phyloP scores from a whole-genome alignment of 2,329 filamentous ascomycete genomes.

The Epichloe bromicola region DNA sequence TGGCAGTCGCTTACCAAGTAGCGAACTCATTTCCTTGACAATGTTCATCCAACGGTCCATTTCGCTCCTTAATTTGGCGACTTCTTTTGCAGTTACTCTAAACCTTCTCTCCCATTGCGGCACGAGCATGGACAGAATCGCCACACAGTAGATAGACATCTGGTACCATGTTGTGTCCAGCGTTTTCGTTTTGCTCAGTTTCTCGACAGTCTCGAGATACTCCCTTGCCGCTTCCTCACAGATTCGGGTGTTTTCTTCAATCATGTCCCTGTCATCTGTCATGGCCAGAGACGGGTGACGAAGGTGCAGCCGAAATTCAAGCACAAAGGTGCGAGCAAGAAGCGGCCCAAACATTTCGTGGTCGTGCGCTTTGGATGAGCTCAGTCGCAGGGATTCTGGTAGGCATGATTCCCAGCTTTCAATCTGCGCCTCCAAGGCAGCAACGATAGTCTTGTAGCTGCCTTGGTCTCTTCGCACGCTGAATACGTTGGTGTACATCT shows the following conservation, averaged over 20 bases:
- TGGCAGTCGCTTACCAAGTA: slow-evolving; percentile 41
- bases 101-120: slow-evolving; percentile 54
- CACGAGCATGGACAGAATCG: slow-evolving; percentile 60
- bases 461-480: slow-evolving; percentile 48
- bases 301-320: slow-evolving; percentile 47
- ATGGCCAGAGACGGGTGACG: slow-evolving; percentile 49
- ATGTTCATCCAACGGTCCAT: slow-evolving; percentile 60
- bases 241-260: slow-evolving; percentile 49
- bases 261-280: slow-evolving; percentile 38
- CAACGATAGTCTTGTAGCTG: slow-evolving; percentile 51
- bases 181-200: slow-evolving; percentile 50
- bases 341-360: slow-evolving; percentile 38
- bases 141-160: slow-evolving; percentile 56
- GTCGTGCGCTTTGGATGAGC: slow-evolving; percentile 26
- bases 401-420: slow-evolving; percentile 49
- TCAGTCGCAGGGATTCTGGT: slow-evolving; percentile 44
- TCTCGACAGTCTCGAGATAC: slow-evolving; percentile 46
- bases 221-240: slow-evolving; percentile 54
- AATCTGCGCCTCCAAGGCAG: slow-evolving; percentile 51
- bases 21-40: slow-evolving; percentile 49
- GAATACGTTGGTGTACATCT: slow-evolving; percentile 68
- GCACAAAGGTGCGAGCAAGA: slow-evolving; percentile 38
- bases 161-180: slow-evolving; percentile 72
- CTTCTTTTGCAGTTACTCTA: slow-evolving; percentile 42
- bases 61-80: slow-evolving; percentile 48